Evolutionary conservation across 345 rosid genomes (phyloP).

Genomic region (Cardiospermum halicacabum): DNA sequence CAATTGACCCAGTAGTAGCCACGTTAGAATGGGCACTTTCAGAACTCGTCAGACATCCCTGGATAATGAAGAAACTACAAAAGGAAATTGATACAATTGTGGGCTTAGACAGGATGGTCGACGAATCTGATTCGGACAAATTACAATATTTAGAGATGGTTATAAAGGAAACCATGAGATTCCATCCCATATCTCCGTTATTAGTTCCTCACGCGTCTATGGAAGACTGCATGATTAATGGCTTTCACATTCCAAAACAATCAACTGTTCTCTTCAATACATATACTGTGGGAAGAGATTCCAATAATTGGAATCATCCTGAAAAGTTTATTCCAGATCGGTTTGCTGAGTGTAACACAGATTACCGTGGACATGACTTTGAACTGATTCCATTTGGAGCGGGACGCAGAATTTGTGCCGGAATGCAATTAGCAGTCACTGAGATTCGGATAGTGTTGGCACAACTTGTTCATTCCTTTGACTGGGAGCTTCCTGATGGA

Average conservation of each 20-base stretch:
- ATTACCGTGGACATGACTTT: conserved; percentile 22
- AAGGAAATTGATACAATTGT: conserved; percentile 20
- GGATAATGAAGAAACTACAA: conserved; percentile 28
- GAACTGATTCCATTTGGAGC: conserved; percentile 32
- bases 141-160: background rate
- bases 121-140: conserved; percentile 30
- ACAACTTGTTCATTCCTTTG: conserved; percentile 31
- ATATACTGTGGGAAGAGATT: background rate
- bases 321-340: conserved; percentile 30
- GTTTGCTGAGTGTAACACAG: conserved; percentile 10
- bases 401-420: conserved; percentile 25
- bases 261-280: background rate
- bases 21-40: conserved; percentile 17
- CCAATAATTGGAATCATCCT: background rate
- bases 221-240: background rate
- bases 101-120: conserved; percentile 26
- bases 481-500: conserved; percentile 29
- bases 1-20: conserved; percentile 20
- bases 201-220: background rate
- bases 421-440: conserved; percentile 26
- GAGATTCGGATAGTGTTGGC: conserved; percentile 20
- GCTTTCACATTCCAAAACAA: background rate
- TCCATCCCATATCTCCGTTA: background rate
- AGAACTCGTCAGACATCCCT: conserved; percentile 22
- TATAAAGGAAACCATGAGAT: background rate